These are phyloP conservation scores for Oryza rufipogon DNA, from an alignment of 176 grass and related monocot species.

Conservation along the genomic window DNA sequence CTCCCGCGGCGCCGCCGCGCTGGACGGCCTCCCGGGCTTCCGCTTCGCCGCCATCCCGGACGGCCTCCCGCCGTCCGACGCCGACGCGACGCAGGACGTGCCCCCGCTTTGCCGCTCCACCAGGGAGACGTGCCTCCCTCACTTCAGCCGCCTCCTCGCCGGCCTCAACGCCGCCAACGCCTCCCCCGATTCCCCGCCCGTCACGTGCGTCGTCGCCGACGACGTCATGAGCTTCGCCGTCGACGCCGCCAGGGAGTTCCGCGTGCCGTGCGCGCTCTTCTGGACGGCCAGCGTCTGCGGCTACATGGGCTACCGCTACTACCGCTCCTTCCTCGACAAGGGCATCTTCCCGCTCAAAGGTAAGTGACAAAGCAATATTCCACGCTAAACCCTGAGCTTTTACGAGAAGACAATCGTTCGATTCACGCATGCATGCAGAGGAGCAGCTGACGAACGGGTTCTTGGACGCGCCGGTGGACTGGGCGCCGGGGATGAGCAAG, in stretches of 20 bases:
- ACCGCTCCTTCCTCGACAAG: constrained; percentile 43
- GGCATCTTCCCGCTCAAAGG: constrained; percentile 65
- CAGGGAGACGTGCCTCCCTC: constrained; percentile 33
- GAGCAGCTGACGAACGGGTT: constrained; percentile 53
- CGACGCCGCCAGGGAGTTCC: constrained; percentile 46
- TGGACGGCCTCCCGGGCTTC: constrained; percentile 43
- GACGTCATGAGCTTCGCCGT: constrained; percentile 51
- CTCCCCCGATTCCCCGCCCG: constrained; percentile 35
- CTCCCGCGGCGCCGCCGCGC: constrained; percentile 30
- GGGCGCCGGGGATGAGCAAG: constrained; percentile 44
- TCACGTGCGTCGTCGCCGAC: constrained; percentile 60
- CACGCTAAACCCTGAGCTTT: neutral
- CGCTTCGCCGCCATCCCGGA: constrained; percentile 58
- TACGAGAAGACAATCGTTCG: neutral
- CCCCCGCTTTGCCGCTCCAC: constrained; percentile 39
- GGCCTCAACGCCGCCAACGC: constrained; percentile 21
- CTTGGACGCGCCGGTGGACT: constrained; percentile 46
- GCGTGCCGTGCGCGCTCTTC: constrained; percentile 45
- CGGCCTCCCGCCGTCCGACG: constrained; percentile 51
- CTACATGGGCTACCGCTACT: constrained; percentile 51
- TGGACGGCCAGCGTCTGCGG: constrained; percentile 52
- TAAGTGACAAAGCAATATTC: too few species aligned
- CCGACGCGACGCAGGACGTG: constrained; percentile 51
- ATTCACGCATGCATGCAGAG: constrained; percentile 37
- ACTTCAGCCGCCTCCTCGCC: constrained; percentile 34